These are phyloP conservation scores for Arachnomyces sp. DNA, from an alignment of 2,329 filamentous ascomycete genomes.

Conservation along the genomic window DNA sequence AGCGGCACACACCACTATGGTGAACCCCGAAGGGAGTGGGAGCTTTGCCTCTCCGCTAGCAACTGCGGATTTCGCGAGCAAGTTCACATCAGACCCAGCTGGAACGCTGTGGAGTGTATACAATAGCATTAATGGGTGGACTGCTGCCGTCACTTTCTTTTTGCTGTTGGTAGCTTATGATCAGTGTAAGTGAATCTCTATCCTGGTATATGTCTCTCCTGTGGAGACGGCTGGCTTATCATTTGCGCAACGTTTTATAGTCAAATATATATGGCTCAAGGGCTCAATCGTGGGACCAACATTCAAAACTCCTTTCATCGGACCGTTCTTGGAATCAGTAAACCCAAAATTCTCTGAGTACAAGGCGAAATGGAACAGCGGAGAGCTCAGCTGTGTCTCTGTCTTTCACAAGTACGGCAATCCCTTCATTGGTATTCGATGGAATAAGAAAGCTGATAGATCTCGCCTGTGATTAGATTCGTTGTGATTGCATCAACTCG, in stretches of 20 bases:
- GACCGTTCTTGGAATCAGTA: constrained; percentile 88
- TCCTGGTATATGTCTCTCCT: constrained; percentile 1
- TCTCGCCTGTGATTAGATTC: constrained; percentile 54
- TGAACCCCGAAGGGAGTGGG: constrained; percentile 56
- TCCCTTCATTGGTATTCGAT: neutral
- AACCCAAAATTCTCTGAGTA: constrained; percentile 90
- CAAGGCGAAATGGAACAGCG: constrained; percentile 85
- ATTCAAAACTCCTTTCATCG: constrained; percentile 79
- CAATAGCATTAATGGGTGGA: constrained; percentile 56
- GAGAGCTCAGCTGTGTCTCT: constrained; percentile 88
- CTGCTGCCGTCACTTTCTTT: constrained; percentile 63
- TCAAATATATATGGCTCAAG: constrained; percentile 67
- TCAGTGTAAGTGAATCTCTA: constrained; percentile 59
- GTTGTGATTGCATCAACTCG: constrained; percentile 93
- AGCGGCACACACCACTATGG: constrained; percentile 31
- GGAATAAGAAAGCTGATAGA: constrained; percentile 9
- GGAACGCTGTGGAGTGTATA: constrained; percentile 49
- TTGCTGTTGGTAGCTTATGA: constrained; percentile 73
- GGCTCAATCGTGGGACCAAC: constrained; percentile 66
- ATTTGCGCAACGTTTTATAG: constrained; percentile 37
- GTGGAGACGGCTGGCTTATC: constrained; percentile 9
- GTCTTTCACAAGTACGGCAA: constrained; percentile 93
- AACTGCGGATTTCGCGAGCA: constrained; percentile 52
- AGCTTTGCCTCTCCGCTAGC: constrained; percentile 64
- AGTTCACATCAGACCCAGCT: constrained; percentile 41